phyloP scores from a whole-genome alignment of 352 stramenopile species.

The Phytophthora chlamydospora region DNA sequence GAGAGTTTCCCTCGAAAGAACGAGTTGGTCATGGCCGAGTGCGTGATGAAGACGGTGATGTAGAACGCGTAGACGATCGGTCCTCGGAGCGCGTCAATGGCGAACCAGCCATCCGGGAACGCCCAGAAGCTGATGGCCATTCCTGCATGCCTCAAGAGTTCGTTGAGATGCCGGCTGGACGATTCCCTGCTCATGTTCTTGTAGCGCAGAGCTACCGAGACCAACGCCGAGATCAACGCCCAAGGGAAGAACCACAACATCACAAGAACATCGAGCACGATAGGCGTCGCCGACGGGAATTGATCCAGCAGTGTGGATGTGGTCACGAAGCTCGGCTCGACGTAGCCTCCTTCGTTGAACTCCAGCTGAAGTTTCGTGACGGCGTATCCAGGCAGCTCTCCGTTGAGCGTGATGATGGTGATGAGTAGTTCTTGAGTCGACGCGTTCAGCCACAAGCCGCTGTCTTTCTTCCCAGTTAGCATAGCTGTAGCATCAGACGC shows the following conservation, averaged over 20 bases:
- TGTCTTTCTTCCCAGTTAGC: constrained; percentile 26
- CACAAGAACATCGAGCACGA: constrained; percentile 39
- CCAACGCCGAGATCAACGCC: constrained; percentile 28
- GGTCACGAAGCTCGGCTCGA: constrained; percentile 29
- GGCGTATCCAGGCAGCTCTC: constrained; percentile 35
- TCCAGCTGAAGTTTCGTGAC: constrained; percentile 30
- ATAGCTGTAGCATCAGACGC: constrained; percentile 7
- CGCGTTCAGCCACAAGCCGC: constrained; percentile 32
- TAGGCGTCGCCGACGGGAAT: constrained; percentile 25
- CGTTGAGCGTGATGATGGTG: constrained; percentile 45
- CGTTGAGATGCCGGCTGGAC: constrained; percentile 23
- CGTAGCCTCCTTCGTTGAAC: constrained; percentile 37
- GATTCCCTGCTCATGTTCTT: constrained; percentile 18
- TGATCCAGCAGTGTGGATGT: constrained; percentile 38
- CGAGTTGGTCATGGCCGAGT: constrained; percentile 16
- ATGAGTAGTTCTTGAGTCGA: constrained; percentile 35
- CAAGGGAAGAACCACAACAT: constrained; percentile 34
- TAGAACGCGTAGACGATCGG: constrained; percentile 44
- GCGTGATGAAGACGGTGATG: constrained; percentile 31
- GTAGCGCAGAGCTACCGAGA: constrained; percentile 18
- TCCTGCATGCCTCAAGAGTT: constrained; percentile 16
- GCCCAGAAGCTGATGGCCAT: constrained; percentile 41
- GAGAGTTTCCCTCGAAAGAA: constrained; percentile 32
- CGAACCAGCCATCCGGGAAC: constrained; percentile 30
- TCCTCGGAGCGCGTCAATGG: constrained; percentile 47